Base-by-base conservation (phyloP, 2,329 filamentous ascomycete genomes). In the Ophiognomonia clavigignenti-juglandacearum region DNA sequence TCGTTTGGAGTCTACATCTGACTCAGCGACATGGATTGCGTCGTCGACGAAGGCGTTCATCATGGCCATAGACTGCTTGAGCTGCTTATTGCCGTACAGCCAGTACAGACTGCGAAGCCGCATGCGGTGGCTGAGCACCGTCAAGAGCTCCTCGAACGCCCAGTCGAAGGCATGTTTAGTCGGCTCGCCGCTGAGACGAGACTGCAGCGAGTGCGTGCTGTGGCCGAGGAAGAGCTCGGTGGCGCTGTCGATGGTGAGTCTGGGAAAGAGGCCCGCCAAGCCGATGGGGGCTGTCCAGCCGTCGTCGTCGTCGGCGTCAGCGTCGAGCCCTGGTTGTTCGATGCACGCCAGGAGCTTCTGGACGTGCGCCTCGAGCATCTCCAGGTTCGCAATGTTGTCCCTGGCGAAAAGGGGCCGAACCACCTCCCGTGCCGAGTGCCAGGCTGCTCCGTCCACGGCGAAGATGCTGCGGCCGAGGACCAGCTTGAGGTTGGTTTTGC, bases 221-320 rank as follows among this genome's bases (percentile, higher is more conserved):
- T 76, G 65, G n/a, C 78, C 77, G 42, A 80, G 78, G 3, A 81
- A 61, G 53, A 80, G 76, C 37, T 75, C 73, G 0, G 75, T 80
- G 0, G 75, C 71, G 0, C 70, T 73, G 50, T 80, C 75, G 16
- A 80, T 65, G 0, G 75, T 79, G 19, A 78, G 61, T 37, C 66
- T 64, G 54, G 78, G 78, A 58, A 80, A 78, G 3, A 77, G 61
- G 4, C 68, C 66, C 11, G 38, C 43, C 24, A 50, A 34, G 22
- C 38, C 40, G 14, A 39, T 19, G 4, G 47, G 47, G 2, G 13
- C 26, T 1, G 47, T 47, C 42, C 42, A 44, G 4, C 24, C 23
- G 3, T 22, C 10, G 4, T 5, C n/a, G n/a, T n/a, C n/a, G n/a
- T n/a, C n/a, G n/a, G n/a, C n/a, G n/a, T n/a, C n/a, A n/a, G n/a